Base-by-base conservation (phyloP, 306 rosid genomes). In the Dalbergia cochinchinensis region DNA sequence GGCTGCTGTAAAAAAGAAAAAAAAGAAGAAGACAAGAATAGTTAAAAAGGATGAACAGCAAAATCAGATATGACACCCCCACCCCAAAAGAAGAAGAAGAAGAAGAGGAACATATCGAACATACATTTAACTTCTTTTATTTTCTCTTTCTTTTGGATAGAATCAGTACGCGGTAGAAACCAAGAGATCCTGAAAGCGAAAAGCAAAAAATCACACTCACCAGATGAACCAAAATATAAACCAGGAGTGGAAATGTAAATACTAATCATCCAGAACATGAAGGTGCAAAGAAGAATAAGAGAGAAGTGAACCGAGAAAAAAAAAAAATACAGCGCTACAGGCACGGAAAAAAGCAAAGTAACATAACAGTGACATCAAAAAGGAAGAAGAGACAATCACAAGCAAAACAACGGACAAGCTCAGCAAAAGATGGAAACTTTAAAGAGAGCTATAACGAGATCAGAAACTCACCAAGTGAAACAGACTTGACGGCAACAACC, bases 391-490 rank as follows among this genome's bases (percentile, higher is more conserved):
- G 62, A 76, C 82, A 67, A 41, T 74, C 76, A 74, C 63, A 70
- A 72, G 73, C 72, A 72, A 59, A 76, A 33, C 78, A 59, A 44
- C 26, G 35, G 69, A 26, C 42, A 76, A 62, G 37, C 69, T 59
- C 70, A 22, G 45, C 76, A 74, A 51, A 51, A 87, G 19, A 22
- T 59, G 7, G 67, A 86, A 71, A 76, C 75, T 73, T 76, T 13
- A 22, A 79, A 64, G 42, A 53, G 31, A 67, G 45, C 45, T 35
- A 82, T 20, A 4, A 82, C 37, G 7, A 83, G 84, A 86, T 86
- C 85, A 62, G 65, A 22, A 86, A 71, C 85, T 85, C 53, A 85
- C 90, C 76, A 53, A 71, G 80, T 16, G 37, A 85, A 78, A 62
- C 47, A 44, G 82, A 83, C 61, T 55, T 26, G 59, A 58, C 9